These are phyloP conservation scores for Sarocladiaceae sp. DNA, from an alignment of 2,329 filamentous ascomycete genomes.

Conservation along the genomic window DNA sequence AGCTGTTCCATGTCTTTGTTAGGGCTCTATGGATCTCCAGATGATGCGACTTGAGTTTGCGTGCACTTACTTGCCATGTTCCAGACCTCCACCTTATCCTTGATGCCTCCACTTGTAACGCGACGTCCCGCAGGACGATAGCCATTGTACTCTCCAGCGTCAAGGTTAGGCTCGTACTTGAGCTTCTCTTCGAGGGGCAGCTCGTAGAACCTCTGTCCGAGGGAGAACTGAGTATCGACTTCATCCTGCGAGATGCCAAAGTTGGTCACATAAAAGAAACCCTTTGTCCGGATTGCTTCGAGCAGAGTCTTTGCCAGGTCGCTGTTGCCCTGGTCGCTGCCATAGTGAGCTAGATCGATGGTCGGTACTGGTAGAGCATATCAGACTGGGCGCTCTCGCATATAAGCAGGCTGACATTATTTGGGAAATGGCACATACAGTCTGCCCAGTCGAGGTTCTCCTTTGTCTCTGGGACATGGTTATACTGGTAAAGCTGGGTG, in stretches of 20 bases:
- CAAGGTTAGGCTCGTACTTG: constrained; percentile 42
- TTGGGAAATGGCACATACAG: constrained; percentile 15
- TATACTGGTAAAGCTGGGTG: constrained; percentile 25
- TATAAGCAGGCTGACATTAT: background rate
- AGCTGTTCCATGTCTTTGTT: constrained; percentile 13
- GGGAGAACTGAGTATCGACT: constrained; percentile 52
- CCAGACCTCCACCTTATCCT: constrained; percentile 31
- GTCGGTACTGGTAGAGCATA: constrained; percentile 21
- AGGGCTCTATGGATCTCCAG: too few relatives aligned
- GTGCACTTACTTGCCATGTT: constrained; percentile 29
- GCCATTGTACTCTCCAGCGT: constrained; percentile 50
- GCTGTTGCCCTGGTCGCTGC: constrained; percentile 23
- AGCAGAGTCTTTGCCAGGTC: constrained; percentile 23
- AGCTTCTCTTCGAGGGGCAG: constrained; percentile 55
- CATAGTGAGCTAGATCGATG: constrained; percentile 27
- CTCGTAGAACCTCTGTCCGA: constrained; percentile 46
- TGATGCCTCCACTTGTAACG: constrained; percentile 28
- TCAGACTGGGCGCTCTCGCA: background rate
- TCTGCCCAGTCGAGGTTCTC: constrained; percentile 31
- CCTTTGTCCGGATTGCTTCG: constrained; percentile 28
- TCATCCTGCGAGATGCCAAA: constrained; percentile 52
- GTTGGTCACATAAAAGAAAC: constrained; percentile 57
- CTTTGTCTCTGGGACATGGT: constrained; percentile 29
- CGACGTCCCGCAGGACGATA: constrained; percentile 42
- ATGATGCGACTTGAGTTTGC: too few relatives aligned